Evolutionary conservation across 2,329 filamentous ascomycete genomes (phyloP).

Genomic region (Tolypocladium ophioglossoides): DNA sequence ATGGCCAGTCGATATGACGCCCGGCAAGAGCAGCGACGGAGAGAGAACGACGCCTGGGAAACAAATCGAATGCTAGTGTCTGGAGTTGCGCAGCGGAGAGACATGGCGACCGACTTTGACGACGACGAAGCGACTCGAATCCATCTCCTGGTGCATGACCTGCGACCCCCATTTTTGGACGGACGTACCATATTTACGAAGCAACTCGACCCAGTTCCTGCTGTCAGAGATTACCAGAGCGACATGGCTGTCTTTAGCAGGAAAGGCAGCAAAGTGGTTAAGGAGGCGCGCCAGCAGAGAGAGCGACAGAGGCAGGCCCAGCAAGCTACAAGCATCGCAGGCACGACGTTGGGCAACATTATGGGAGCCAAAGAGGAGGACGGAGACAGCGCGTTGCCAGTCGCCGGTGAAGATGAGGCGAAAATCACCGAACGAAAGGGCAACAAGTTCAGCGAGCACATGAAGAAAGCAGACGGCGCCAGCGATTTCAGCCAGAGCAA

Average conservation of each 20-base stretch:
- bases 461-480: conserved; percentile 77
- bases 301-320: conserved; percentile 92
- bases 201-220: conserved; percentile 88
- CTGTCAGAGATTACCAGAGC: conserved; percentile 86
- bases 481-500: conserved; percentile 93
- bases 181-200: conserved; percentile 95
- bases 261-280: conserved; percentile 88
- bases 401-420: conserved; percentile 58
- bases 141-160: conserved; percentile 85
- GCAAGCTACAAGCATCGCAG: conserved; percentile 85
- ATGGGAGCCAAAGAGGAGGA: conserved; percentile 93
- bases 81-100: conserved; percentile 82
- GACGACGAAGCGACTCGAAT: conserved; percentile 85
- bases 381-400: conserved; percentile 77
- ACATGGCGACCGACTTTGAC: conserved; percentile 74
- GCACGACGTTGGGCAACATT: conserved; percentile 84
- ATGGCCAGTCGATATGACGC: conserved; percentile 61
- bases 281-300: conserved; percentile 81
- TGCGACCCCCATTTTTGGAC: conserved; percentile 89
- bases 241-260: conserved; percentile 98
- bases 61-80: conserved; percentile 97
- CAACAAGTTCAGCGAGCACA: conserved; percentile 78
- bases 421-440: conserved; percentile 37
- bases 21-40: conserved; percentile 73
- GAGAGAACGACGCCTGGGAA: conserved; percentile 96